Conservation (phyloP, 2,329 filamentous ascomycete genomes). For the Cercospora sp. region DNA sequence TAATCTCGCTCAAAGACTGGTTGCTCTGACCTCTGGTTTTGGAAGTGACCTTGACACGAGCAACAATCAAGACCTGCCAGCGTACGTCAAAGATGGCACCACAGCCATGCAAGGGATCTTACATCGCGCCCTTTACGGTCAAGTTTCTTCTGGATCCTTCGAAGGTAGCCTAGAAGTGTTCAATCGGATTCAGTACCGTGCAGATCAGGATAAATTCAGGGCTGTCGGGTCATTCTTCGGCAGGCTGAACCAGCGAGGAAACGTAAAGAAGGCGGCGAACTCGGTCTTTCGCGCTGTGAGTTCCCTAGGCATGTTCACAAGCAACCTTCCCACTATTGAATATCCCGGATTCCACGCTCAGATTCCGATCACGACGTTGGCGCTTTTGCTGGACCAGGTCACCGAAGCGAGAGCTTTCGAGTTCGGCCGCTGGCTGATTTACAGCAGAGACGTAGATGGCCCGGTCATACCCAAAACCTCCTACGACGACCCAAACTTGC, state of each 20-base stretch:
- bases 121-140: slow-evolving; percentile 45
- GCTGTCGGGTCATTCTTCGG: slow-evolving; percentile 47
- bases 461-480: slow-evolving; percentile 50
- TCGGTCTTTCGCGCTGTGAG: slow-evolving; percentile 31
- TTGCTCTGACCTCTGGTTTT: slow-evolving; percentile 42
- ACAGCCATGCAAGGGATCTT: slow-evolving; percentile 45
- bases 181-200: slow-evolving; percentile 41
- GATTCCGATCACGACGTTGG: slow-evolving; percentile 51
- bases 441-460: slow-evolving; percentile 54
- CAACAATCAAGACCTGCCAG: slow-evolving; percentile 39
- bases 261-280: slow-evolving; percentile 7
- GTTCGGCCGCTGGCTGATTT: slow-evolving; percentile 56
- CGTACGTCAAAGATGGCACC: slow-evolving; percentile 49
- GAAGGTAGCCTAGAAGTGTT: slow-evolving; percentile 43
- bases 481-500: slow-evolving; percentile 51
- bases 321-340: slow-evolving; percentile 41
- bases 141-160: slow-evolving; percentile 43
- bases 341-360: slow-evolving; percentile 49
- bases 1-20: slow-evolving; percentile 43
- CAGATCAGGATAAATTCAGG: slow-evolving; percentile 47
- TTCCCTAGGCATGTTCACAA: slow-evolving; percentile 30
- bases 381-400: slow-evolving; percentile 53
- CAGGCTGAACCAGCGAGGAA: neutral
- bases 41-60: slow-evolving; percentile 42
- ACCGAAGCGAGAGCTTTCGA: slow-evolving; percentile 49